These are phyloP conservation scores for Diddensiella caesifluorescens DNA, from an alignment of 805 yeast genomes.

Conservation along the genomic window DNA sequence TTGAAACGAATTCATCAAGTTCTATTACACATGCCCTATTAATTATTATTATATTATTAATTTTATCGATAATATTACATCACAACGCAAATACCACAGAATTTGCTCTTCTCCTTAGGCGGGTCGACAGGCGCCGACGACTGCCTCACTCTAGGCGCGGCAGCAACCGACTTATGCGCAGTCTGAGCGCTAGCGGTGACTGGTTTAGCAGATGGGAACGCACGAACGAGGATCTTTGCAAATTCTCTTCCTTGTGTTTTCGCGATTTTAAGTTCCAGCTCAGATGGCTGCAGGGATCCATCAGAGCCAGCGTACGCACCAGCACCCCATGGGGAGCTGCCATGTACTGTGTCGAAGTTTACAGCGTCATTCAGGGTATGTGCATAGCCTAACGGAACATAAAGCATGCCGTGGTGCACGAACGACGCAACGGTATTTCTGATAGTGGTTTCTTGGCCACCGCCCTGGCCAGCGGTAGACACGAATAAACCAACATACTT, in stretches of 20 bases:
- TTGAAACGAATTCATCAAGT: not conserved
- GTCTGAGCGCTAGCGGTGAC: not conserved
- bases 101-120: not conserved
- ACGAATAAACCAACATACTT: conserved; percentile 70
- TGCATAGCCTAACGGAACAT: conserved; percentile 71
- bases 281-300: conserved; percentile 65
- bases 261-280: conserved; percentile 61
- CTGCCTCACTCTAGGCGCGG: conserved; percentile 1
- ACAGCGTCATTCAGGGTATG: conserved; percentile 50
- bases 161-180: not conserved
- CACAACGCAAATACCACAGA: conserved; percentile 6
- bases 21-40: too few relatives aligned
- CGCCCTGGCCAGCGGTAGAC: conserved; percentile 67
- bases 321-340: conserved; percentile 85
- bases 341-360: conserved; percentile 62
- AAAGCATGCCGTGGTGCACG: conserved; percentile 73
- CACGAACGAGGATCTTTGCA: conserved; percentile 38
- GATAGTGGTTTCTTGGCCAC: conserved; percentile 74
- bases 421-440: conserved; percentile 53
- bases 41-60: too few relatives aligned
- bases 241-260: conserved; percentile 62
- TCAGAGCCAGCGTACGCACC: conserved; percentile 72
- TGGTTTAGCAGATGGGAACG: not conserved
- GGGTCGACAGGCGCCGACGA: not conserved
- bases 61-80: conserved; percentile 4